A percentile compares a stretch with the other conserved stretches of the same genome.
Evolutionary conservation across 352 stramenopile genomes (phyloP).

Genomic region (Phytophthora kernoviae): DNA sequence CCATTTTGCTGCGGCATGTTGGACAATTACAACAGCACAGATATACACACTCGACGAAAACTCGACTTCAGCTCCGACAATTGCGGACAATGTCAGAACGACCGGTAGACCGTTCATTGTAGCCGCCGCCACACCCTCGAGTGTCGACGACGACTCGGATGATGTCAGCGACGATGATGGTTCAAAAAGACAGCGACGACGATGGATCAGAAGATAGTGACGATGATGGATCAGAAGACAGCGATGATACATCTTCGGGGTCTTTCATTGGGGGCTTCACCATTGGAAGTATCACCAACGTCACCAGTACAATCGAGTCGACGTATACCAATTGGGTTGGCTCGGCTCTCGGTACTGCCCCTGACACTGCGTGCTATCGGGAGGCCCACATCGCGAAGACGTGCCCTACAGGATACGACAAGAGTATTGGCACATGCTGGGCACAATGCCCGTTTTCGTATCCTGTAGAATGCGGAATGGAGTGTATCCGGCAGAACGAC

Average conservation of each 20-base stretch:
- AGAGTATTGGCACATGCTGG: conserved; percentile 33
- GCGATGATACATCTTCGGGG: conserved; percentile 1
- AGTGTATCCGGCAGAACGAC: conserved; percentile 43
- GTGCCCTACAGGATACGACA: conserved; percentile 28
- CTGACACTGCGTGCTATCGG: conserved; percentile 42
- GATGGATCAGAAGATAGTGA: conserved; percentile 13
- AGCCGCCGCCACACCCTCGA: neutral
- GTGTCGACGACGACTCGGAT: neutral
- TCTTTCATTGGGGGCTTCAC: neutral
- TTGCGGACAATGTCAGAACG: neutral
- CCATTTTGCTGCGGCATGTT: neutral
- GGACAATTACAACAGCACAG: conserved; percentile 3
- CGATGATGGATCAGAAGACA: conserved; percentile 5
- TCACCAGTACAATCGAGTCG: conserved; percentile 17
- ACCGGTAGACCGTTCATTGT: neutral
- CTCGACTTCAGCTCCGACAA: neutral
- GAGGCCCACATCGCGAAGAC: conserved; percentile 34
- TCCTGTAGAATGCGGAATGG: conserved; percentile 38
- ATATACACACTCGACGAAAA: conserved; percentile 11
- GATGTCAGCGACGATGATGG: neutral
- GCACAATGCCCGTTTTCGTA: conserved; percentile 40
- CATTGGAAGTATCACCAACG: neutral
- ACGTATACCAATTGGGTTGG: conserved; percentile 33
- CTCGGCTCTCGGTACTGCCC: conserved; percentile 7
- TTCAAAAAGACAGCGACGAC: neutral